Conservation (phyloP, 495 filamentous ascomycete genomes). For the Penicillium cosmopolitanum region DNA sequence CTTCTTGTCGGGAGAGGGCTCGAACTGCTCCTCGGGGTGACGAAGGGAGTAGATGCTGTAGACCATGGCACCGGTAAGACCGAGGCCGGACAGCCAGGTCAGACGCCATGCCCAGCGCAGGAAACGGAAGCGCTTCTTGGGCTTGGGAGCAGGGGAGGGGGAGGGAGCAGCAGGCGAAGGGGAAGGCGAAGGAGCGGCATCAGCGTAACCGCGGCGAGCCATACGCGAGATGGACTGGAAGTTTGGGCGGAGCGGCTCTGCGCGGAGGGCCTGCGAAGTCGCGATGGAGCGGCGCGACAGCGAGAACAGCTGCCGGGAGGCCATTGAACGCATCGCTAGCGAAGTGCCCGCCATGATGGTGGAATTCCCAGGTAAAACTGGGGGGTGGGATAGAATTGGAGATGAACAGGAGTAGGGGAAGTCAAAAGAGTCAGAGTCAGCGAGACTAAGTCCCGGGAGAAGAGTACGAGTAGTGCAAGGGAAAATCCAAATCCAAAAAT, state of each 20-base stretch:
- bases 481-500: constrained; percentile 24
- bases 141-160: constrained; percentile 41
- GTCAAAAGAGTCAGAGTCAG: constrained; percentile 8
- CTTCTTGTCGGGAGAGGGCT: constrained; percentile 89
- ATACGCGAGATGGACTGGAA: constrained; percentile 35
- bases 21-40: constrained; percentile 77
- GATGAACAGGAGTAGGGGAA: constrained; percentile 13
- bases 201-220: constrained; percentile 46
- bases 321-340: constrained; percentile 44
- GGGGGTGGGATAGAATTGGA: constrained; percentile 17
- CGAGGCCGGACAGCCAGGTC: constrained; percentile 70
- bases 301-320: constrained; percentile 40
- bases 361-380: constrained; percentile 19
- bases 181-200: constrained; percentile 41
- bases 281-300: constrained; percentile 47
- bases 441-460: constrained; percentile 11
- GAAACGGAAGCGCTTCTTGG: constrained; percentile 52
- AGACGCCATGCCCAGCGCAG: constrained; percentile 76
- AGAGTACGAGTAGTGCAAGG: constrained; percentile 13
- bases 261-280: constrained; percentile 31
- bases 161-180: constrained; percentile 29
- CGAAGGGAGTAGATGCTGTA: constrained; percentile 82
- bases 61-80: constrained; percentile 67
- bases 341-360: constrained; percentile 47
- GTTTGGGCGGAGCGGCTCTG: constrained; percentile 32